Evolutionary conservation across 768 basidiomycete genomes (phyloP).

Genomic region (Candolleomyces efflorescens): DNA sequence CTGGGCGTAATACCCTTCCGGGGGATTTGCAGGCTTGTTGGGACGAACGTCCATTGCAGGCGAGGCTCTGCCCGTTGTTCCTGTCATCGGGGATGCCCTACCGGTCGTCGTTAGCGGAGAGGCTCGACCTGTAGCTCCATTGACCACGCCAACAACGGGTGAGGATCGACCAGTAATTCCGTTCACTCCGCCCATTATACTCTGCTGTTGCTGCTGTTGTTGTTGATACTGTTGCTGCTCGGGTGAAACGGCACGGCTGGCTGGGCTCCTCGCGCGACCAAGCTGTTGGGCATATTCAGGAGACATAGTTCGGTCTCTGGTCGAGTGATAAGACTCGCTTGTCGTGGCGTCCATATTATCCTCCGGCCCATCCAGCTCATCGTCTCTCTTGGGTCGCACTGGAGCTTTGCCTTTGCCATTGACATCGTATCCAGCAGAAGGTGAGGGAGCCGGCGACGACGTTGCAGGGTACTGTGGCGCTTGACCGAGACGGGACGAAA

Average conservation of each 20-base stretch:
- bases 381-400: slow-evolving; percentile 44
- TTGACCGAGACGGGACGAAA: slow-evolving; percentile 22
- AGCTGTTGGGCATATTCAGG: slow-evolving; percentile 43
- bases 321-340: slow-evolving; percentile 36
- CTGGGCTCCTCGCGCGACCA: slow-evolving; percentile 17
- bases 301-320: slow-evolving; percentile 46
- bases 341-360: slow-evolving; percentile 53
- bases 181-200: slow-evolving; percentile 13
- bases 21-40: slow-evolving; percentile 6
- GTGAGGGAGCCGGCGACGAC: slow-evolving; percentile 5
- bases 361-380: slow-evolving; percentile 41
- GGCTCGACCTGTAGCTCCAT: slow-evolving; percentile 42
- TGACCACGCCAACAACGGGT: slow-evolving; percentile 49
- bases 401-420: slow-evolving; percentile 51
- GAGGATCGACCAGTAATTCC: slow-evolving; percentile 30
- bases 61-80: slow-evolving; percentile 20
- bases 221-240: slow-evolving; percentile 13
- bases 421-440: slow-evolving; percentile 9
- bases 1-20: slow-evolving; percentile 43
- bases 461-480: slow-evolving; percentile 13
- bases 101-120: slow-evolving; percentile 37
- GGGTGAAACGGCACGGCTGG: slow-evolving; percentile 58
- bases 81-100: slow-evolving; percentile 32
- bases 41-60: slow-evolving; percentile 30
- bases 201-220: slow-evolving; percentile 8